These are phyloP conservation scores for Exophiala xenobiotica DNA, from an alignment of 2,329 filamentous ascomycete species.

Conservation along the genomic window DNA sequence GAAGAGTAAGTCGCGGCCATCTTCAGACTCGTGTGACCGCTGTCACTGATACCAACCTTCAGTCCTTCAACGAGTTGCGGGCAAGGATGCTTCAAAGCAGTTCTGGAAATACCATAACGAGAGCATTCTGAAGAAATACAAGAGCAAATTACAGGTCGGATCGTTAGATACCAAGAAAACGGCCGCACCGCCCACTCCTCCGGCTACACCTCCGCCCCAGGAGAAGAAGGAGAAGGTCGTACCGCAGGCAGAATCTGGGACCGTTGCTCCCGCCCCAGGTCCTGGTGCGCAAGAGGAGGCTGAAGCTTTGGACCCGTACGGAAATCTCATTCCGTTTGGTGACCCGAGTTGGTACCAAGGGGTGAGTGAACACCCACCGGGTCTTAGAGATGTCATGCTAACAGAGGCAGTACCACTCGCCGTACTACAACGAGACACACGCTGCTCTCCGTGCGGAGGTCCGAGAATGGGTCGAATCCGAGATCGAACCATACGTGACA, in stretches of 20 bases:
- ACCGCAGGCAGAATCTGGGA: conserved; percentile 60
- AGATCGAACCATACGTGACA: conserved; percentile 85
- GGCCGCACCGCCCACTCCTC: conserved; percentile 50
- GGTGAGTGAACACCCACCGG: conserved; percentile 53
- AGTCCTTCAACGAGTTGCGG: conserved; percentile 65
- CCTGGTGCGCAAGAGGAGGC: conserved; percentile 50
- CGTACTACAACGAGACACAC: conserved; percentile 94
- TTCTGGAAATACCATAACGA: conserved; percentile 67
- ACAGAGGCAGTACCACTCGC: conserved; percentile 74
- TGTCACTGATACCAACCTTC: conserved; percentile 21
- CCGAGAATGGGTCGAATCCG: conserved; percentile 84
- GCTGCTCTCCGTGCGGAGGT: conserved; percentile 86
- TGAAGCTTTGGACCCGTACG: conserved; percentile 80
- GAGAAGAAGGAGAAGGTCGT: conserved; percentile 53
- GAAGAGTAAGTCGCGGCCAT: conserved; percentile 56
- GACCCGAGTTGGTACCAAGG: conserved; percentile 95
- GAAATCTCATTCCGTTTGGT: conserved; percentile 82
- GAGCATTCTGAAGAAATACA: conserved; percentile 62
- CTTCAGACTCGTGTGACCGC: not conserved
- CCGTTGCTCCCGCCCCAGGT: conserved; percentile 46
- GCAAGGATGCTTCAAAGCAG: conserved; percentile 67
- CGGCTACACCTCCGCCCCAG: conserved; percentile 48
- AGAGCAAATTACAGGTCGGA: conserved; percentile 59
- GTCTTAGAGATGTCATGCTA: not conserved
- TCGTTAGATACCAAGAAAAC: conserved; percentile 85